Conservation (phyloP, 257 asterid genomes). For the Rubia yunnanensis region DNA sequence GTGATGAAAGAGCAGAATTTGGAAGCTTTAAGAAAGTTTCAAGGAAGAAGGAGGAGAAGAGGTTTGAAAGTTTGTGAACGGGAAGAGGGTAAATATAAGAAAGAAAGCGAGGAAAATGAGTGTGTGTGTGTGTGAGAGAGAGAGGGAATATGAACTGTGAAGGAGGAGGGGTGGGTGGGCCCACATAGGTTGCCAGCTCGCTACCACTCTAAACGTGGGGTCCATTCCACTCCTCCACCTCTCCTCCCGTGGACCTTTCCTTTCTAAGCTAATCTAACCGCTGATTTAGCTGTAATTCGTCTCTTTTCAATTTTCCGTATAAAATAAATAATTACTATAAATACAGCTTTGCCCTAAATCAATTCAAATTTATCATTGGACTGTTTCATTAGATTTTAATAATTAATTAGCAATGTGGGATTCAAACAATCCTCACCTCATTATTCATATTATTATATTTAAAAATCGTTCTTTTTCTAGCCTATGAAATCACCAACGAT, state of each 20-base stretch:
- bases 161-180: slow-evolving; percentile 1
- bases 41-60: not conserved
- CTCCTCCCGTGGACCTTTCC: slow-evolving; percentile 2
- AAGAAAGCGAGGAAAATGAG: not conserved
- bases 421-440: too few relatives aligned
- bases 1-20: not conserved
- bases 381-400: too few relatives aligned
- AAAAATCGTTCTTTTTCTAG: too few relatives aligned
- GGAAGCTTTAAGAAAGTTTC: not conserved
- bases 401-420: too few relatives aligned
- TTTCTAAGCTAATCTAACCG: slow-evolving; percentile 3
- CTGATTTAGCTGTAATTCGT: slow-evolving; percentile 5
- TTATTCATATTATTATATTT: too few relatives aligned
- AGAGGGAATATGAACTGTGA: slow-evolving; percentile 18
- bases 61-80: not conserved
- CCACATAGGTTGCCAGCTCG: slow-evolving; percentile 20
- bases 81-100: not conserved
- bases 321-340: not conserved
- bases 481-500: too few relatives aligned
- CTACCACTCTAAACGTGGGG: slow-evolving; percentile 19
- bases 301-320: not conserved
- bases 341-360: not conserved
- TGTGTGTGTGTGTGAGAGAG: slow-evolving; percentile 15
- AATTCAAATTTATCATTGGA: too few relatives aligned
- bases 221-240: slow-evolving; percentile 10